These are phyloP conservation scores for Termitomyces sp. DNA, from an alignment of 768 basidiomycete genomes.

Conservation along the genomic window DNA sequence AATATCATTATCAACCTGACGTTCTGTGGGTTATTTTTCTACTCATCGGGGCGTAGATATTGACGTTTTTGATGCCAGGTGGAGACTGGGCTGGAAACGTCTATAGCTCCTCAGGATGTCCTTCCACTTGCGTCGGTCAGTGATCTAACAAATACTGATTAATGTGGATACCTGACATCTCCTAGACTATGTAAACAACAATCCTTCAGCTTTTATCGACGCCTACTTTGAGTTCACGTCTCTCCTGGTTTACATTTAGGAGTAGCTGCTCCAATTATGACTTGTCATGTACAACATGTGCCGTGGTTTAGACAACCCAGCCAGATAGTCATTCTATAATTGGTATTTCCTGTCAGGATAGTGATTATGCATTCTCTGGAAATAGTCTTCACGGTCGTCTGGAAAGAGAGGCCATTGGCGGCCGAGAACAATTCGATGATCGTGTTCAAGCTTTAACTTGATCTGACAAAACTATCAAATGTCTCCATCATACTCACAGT, in stretches of 20 bases:
- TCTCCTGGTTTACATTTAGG: constrained; percentile 33
- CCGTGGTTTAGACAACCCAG: neutral
- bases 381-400: neutral
- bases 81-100: constrained; percentile 57
- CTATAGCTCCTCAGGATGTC: constrained; percentile 47
- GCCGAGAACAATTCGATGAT: neutral
- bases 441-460: neutral
- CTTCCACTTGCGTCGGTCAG: constrained; percentile 53
- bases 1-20: constrained; percentile 63
- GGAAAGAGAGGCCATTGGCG: neutral
- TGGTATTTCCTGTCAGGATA: neutral
- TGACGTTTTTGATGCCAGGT: constrained; percentile 16
- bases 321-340: neutral
- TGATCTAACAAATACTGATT: constrained; percentile 3
- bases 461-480: neutral
- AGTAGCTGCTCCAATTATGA: neutral
- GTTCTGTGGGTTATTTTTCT: constrained; percentile 25
- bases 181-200: constrained; percentile 54
- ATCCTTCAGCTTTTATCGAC: constrained; percentile 55
- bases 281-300: neutral
- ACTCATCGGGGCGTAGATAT: neutral
- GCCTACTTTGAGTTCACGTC: constrained; percentile 68
- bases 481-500: neutral
- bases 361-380: neutral
- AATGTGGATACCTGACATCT: neutral